Conservation (phyloP, 768 basidiomycete genomes). For the Rhizopogon vulgaris region DNA sequence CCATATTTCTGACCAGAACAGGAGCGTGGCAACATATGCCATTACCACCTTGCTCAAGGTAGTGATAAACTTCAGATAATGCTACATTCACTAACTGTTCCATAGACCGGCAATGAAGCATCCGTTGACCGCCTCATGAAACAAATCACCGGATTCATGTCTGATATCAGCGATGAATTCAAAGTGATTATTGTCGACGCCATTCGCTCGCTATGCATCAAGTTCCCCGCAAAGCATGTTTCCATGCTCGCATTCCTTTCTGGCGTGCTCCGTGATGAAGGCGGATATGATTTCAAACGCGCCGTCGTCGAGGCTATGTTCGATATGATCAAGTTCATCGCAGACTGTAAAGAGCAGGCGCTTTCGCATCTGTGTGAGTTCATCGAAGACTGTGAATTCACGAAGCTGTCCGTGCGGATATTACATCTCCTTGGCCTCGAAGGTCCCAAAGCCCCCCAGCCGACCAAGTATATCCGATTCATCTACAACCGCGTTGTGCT, state of each 20-base stretch:
- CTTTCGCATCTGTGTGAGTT: conserved; percentile 98
- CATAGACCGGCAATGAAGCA: conserved; percentile 94
- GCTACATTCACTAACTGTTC: conserved; percentile 4
- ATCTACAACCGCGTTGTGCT: conserved; percentile 99
- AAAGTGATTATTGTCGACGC: conserved; percentile 99
- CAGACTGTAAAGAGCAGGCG: conserved; percentile 94
- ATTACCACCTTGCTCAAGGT: conserved; percentile 98
- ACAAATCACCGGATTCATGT: conserved; percentile 98
- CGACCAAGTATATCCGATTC: conserved; percentile 97
- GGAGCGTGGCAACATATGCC: conserved; percentile 96
- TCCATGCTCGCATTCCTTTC: conserved; percentile 98
- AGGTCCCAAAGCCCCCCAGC: conserved; percentile 93
- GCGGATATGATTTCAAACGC: conserved; percentile 99
- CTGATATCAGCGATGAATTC: conserved; percentile 99
- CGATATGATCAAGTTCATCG: conserved; percentile 99
- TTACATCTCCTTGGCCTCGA: conserved; percentile 93
- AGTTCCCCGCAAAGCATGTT: conserved; percentile 95
- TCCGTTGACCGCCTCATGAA: conserved; percentile 99
- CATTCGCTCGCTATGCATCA: conserved; percentile 95
- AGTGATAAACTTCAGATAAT: not conserved
- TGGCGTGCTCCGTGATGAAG: conserved; percentile 94
- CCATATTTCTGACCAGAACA: conserved; percentile 91
- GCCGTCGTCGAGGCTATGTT: conserved; percentile 99
- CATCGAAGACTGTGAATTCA: conserved; percentile 99
- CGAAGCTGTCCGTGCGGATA: conserved; percentile 96